phyloP scores from a whole-genome alignment of 306 rosid species.

The Rosa persica region DNA sequence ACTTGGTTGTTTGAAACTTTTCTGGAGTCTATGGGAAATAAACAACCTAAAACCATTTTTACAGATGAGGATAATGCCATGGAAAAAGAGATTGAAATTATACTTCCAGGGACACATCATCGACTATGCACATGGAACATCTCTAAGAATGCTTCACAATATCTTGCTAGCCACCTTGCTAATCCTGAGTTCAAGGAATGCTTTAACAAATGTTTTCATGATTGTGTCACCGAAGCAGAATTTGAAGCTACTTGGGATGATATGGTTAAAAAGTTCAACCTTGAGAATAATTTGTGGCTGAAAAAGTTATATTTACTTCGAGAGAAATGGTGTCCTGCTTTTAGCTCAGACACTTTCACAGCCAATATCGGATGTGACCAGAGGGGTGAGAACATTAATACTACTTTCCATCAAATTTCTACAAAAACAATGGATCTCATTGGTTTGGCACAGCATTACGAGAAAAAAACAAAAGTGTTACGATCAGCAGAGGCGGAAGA shows the following conservation, averaged over 20 bases:
- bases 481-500: constrained; percentile 16
- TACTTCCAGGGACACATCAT: constrained; percentile 15
- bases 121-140: constrained; percentile 22
- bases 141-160: constrained; percentile 13
- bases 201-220: constrained; percentile 15
- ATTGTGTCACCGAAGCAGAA: constrained; percentile 4
- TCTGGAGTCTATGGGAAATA: constrained; percentile 15
- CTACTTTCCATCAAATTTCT: constrained; percentile 22
- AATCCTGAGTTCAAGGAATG: constrained; percentile 12
- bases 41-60: constrained; percentile 16
- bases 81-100: constrained; percentile 2
- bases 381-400: constrained; percentile 11
- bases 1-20: constrained; percentile 21
- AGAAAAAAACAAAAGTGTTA: constrained; percentile 5
- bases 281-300: not conserved
- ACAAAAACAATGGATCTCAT: constrained; percentile 17
- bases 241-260: constrained; percentile 13
- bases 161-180: constrained; percentile 1
- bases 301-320: constrained; percentile 5
- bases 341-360: constrained; percentile 16
- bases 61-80: constrained; percentile 14
- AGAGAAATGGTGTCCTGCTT: constrained; percentile 18
- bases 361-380: constrained; percentile 5
- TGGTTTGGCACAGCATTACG: constrained; percentile 19
- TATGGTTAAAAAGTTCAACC: constrained; percentile 13